These are phyloP conservation scores for Nidula microcarpa DNA, from an alignment of 768 basidiomycete species.

Conservation along the genomic window DNA sequence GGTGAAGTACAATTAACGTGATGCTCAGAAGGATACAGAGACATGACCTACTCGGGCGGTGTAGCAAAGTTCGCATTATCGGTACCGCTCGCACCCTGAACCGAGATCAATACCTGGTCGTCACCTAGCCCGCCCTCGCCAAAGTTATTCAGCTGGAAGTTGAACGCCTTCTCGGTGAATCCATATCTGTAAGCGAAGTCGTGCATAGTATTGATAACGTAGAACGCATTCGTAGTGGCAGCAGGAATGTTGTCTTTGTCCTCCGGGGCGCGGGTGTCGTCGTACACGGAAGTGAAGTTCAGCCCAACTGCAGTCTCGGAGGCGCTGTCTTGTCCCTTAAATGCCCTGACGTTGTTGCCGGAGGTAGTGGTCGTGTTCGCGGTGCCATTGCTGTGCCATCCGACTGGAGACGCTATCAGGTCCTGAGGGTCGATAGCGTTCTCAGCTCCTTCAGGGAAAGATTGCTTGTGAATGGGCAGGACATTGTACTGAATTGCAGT, in stretches of 20 bases:
- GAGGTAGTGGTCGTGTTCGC: constrained; percentile 15
- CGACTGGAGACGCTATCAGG: constrained; percentile 41
- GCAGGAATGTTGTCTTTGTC: constrained; percentile 43
- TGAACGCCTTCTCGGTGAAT: constrained; percentile 56
- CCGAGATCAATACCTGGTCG: constrained; percentile 48
- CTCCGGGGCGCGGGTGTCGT: constrained; percentile 22
- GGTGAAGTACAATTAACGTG: not conserved
- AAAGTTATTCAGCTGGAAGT: constrained; percentile 59
- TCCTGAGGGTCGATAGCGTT: constrained; percentile 45
- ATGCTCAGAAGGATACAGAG: not conserved
- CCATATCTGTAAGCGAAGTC: constrained; percentile 47
- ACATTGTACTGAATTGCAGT: constrained; percentile 29
- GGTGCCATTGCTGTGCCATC: constrained; percentile 29
- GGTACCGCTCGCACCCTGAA: constrained; percentile 41
- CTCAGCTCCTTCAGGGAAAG: constrained; percentile 39
- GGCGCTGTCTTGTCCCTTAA: constrained; percentile 34
- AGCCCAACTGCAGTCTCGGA: constrained; percentile 11
- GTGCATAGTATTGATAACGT: constrained; percentile 59
- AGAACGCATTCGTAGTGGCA: constrained; percentile 55
- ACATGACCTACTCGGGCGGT: constrained; percentile 34
- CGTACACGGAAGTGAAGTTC: constrained; percentile 35
- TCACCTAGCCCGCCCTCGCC: constrained; percentile 45
- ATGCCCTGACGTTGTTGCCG: constrained; percentile 35
- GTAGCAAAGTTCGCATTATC: constrained; percentile 44
- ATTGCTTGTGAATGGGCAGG: constrained; percentile 41